A percentile compares a stretch with the other conserved stretches of the same genome.
These are phyloP conservation scores for Podaxis mareebaensis DNA, from an alignment of 768 basidiomycete species.

Conservation along the genomic window DNA sequence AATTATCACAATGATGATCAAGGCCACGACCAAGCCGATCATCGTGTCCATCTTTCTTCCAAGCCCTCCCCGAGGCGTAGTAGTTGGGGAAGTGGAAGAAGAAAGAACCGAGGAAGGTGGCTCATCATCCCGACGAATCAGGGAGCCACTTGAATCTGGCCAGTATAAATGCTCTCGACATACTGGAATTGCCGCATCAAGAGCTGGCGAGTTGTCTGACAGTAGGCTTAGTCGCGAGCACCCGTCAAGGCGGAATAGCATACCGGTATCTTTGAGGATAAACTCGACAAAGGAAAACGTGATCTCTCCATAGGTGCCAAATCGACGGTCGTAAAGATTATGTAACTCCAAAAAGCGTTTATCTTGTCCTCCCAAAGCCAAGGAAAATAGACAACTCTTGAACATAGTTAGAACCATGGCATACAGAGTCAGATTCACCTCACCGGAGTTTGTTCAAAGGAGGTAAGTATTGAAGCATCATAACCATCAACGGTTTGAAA, in stretches of 20 bases:
- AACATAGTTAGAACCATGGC: neutral
- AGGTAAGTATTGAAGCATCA: neutral
- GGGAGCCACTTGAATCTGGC: neutral
- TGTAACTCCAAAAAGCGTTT: constrained; percentile 2
- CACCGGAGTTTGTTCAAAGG: neutral
- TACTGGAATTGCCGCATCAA: neutral
- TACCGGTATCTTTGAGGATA: neutral
- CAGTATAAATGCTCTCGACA: neutral
- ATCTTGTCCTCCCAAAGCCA: neutral
- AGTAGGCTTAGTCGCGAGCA: neutral
- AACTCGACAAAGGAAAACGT: constrained; percentile 8
- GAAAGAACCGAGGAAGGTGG: neutral
- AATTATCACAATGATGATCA: neutral
- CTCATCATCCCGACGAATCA: neutral
- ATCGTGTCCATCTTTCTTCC: neutral
- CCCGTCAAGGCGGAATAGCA: neutral
- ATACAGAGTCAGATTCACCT: neutral
- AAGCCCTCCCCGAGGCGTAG: neutral
- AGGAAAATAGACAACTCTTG: constrained; percentile 11
- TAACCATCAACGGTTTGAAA: constrained; percentile 1
- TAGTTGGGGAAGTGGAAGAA: neutral
- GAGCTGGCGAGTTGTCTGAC: neutral
- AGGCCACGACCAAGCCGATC: neutral
- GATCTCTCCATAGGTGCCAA: neutral
- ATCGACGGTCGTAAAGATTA: constrained; percentile 6